Base-by-base conservation (phyloP, 108 stramenopile species). In the Schizochytrium sp. region DNA sequence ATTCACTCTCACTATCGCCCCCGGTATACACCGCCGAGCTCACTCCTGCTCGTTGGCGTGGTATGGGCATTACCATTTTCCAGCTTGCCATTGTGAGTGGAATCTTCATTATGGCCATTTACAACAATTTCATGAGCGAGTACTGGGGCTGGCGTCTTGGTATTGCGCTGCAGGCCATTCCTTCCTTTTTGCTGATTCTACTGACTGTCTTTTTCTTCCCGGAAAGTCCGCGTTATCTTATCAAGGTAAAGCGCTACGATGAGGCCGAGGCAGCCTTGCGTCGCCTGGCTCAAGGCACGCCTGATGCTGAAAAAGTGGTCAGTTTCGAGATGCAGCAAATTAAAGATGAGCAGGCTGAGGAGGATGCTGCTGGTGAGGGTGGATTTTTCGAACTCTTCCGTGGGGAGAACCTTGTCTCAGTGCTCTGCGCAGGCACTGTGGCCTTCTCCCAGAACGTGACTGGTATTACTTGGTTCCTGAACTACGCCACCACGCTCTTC, bases 371-470 rank as follows among this genome's bases (percentile, higher is more conserved):
- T 7, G 76, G 76, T 40, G 50, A 83, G 47, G 76, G 50, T 7
- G 28, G 76, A 47, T 83, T 83, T 28, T 47, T 7, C 2, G 76
- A 83, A 38, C 76, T 83, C 76, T 83, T 83, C 76, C 47, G 55
- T 47, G 28, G 76, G 28, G 47, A 49, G 47, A 55, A 49, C 53
- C 76, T 83, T 28, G 49, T 53, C 8, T 83, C 76, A 10, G n/a
- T 55, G 38, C 19, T 83, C 55, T 83, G 76, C 40, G 76, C 50
- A 15, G 76, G 38, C 15, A 38, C 53, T 38, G 55, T 83, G 15
- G 76, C 76, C 76, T 83, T 83, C 55, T 83, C 50, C 28, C 76
- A 83, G 53, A 83, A 83, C 76, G 76, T 83, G 1, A 83, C 76
- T 53, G 76, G 76, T 10, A 53, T 83, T 0, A 83, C 49, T 53